Conservation (phyloP, 2,329 filamentous ascomycete species). For the Curvularia verruculosa region DNA sequence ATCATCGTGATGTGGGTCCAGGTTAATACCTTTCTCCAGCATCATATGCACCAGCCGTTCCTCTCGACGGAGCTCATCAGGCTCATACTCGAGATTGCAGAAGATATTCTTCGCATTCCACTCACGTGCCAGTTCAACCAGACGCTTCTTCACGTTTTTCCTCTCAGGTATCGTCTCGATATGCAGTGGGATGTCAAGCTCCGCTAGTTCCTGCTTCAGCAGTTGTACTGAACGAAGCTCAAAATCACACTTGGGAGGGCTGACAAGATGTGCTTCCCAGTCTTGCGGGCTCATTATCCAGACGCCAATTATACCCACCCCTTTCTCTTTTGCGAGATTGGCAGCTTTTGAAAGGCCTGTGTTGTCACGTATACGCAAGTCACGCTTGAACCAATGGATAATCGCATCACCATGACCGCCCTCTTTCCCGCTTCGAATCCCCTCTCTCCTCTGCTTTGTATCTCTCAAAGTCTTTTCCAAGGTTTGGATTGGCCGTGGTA, state of each 20-base stretch:
- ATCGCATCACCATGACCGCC: conserved; percentile 64
- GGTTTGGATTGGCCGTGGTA: conserved; percentile 75
- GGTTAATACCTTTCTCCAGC: conserved; percentile 67
- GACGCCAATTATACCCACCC: conserved; percentile 74
- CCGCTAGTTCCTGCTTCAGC: conserved; percentile 69
- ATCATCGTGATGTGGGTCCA: conserved; percentile 79
- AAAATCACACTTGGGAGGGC: conserved; percentile 78
- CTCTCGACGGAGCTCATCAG: conserved; percentile 84
- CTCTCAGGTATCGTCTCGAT: conserved; percentile 74
- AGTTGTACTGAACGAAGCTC: conserved; percentile 72
- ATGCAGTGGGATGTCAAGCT: conserved; percentile 77
- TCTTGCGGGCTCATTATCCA: conserved; percentile 86
- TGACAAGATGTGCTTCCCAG: conserved; percentile 78
- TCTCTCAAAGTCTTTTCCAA: conserved; percentile 66
- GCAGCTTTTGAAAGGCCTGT: conserved; percentile 71
- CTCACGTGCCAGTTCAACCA: conserved; percentile 69
- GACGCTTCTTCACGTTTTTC: conserved; percentile 63
- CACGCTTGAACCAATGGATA: conserved; percentile 90
- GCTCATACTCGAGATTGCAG: conserved; percentile 88
- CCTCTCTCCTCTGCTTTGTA: conserved; percentile 62
- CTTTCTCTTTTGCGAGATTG: conserved; percentile 68
- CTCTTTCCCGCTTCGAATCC: conserved; percentile 46
- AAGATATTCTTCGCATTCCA: conserved; percentile 80
- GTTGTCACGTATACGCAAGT: conserved; percentile 77
- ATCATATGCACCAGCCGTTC: conserved; percentile 67